Percentiles rank a stretch among this genome's conserved stretches.
Evolutionary conservation across 2,329 filamentous ascomycete genomes (phyloP).

Genomic region (Chaetomiaceae sp.): DNA sequence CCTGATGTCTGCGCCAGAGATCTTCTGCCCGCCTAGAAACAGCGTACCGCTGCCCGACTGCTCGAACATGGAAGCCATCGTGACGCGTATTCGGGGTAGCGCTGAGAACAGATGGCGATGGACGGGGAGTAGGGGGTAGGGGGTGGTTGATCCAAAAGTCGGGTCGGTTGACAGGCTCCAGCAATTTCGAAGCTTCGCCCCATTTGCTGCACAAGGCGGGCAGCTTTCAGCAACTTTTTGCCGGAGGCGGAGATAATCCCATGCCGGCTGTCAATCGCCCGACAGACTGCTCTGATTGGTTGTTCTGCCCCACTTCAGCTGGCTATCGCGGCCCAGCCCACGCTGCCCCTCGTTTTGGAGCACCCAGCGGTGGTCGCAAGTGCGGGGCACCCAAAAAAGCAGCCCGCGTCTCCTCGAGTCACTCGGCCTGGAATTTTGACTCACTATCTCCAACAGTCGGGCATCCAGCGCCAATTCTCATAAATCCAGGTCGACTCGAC

Average conservation of each 20-base stretch:
- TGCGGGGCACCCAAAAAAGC: slow-evolving; percentile 25
- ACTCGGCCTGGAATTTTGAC: slow-evolving; percentile 10
- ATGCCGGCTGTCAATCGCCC: slow-evolving; percentile 6
- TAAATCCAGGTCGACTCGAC: slow-evolving; percentile 1
- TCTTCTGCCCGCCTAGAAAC: slow-evolving; percentile 96
- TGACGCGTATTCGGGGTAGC: slow-evolving; percentile 4
- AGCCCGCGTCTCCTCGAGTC: slow-evolving; percentile 6
- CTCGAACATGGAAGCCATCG: slow-evolving; percentile 94
- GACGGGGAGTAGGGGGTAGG: slow-evolving; percentile 3
- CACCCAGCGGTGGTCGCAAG: slow-evolving; percentile 7
- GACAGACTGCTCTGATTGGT: slow-evolving; percentile 18
- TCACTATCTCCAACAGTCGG: slow-evolving; percentile 10
- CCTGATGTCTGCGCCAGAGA: slow-evolving; percentile 91
- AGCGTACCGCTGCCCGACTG: slow-evolving; percentile 92
- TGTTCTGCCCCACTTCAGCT: neutral
- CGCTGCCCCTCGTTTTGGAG: slow-evolving; percentile 23
- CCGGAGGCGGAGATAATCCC: slow-evolving; percentile 26
- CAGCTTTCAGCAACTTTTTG: slow-evolving; percentile 27
- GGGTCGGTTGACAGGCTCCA: slow-evolving; percentile 25
- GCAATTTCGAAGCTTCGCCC: slow-evolving; percentile 27
- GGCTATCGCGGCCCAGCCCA: slow-evolving; percentile 13
- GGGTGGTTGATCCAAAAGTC: slow-evolving; percentile 13
- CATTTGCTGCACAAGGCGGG: slow-evolving; percentile 12
- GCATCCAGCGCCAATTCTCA: slow-evolving; percentile 3
- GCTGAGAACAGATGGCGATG: neutral